These are phyloP conservation scores for Paecilomyces sp. DNA, from an alignment of 2,329 filamentous ascomycete species.

Conservation along the genomic window DNA sequence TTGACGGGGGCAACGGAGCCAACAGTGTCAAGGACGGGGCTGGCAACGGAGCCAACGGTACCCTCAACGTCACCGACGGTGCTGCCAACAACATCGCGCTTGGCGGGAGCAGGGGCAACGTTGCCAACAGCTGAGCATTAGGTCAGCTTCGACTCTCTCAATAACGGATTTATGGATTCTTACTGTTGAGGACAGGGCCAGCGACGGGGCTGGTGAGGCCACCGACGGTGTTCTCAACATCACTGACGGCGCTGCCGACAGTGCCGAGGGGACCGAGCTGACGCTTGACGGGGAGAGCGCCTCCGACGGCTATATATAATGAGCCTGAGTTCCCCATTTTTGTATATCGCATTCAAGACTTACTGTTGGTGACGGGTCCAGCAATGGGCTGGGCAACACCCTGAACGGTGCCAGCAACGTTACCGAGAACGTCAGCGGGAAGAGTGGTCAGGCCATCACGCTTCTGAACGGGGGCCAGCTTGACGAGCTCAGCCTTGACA, in stretches of 20 bases:
- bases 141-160: neutral
- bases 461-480: neutral
- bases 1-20: neutral
- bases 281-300: conserved; percentile 8
- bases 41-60: conserved; percentile 1
- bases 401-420: neutral
- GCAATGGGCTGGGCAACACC: neutral
- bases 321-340: too few relatives aligned
- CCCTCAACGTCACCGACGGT: conserved; percentile 1
- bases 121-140: neutral
- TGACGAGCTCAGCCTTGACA: conserved; percentile 2
- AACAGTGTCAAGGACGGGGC: neutral
- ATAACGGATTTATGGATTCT: neutral
- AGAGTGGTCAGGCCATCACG: neutral
- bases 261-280: conserved; percentile 5
- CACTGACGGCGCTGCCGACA: conserved; percentile 2
- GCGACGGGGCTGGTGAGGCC: neutral
- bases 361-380: conserved; percentile 3
- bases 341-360: too few relatives aligned
- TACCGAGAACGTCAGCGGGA: neutral
- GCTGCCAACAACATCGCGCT: conserved; percentile 7
- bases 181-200: neutral
- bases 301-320: neutral
- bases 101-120: neutral
- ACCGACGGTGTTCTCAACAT: neutral